Evolutionary conservation across 768 basidiomycete genomes (phyloP), one percentile per base, ranked within the genome.

Genomic region (Paxillus rubicundulus): DNA sequence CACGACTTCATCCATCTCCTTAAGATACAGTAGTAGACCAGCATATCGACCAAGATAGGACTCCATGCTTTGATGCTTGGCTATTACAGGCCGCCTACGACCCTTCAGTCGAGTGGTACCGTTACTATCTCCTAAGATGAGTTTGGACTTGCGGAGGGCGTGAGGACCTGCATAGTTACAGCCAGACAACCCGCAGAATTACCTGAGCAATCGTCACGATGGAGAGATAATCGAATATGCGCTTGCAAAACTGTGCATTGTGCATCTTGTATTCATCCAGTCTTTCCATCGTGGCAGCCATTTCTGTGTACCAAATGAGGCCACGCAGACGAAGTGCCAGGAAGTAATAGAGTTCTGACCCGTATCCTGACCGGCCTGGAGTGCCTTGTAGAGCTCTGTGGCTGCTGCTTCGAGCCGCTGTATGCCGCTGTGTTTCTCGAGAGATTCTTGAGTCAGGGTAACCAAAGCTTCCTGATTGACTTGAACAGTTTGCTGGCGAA

Each of bases 251-350:
- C 64, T 98, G 95, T 5, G 77, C 68, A 56, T 96, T 96, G 65
- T 94, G 83, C 2, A 89, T 92, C 53, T 82, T 80, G 65, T 98
- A 98, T 68, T 98, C 96, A 55, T 86, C 83, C 55, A 97, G 73
- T 24, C 94, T 77, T 70, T 94, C 94, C 81, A 95, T 95, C 0
- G 93, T 94, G 7, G 94, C 94, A n/a, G 94, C 92, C 86, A 98
- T 96, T 63, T 96, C 96, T 86, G 42, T 51, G 37, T 34, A 45
- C 9, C 14, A 10, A 27, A 46, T 62, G 21, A 67, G 50, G 14
- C 10, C 38, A 38, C 13, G 43, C 18, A 10, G 28, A 24, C 30
- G 24, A 12, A 17, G 17, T 13, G 28, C 20, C 24, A 4, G 45
- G 39, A 33, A 42, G n/a, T 36, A 42, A 7, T 42, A 30, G 18